Conservation (phyloP, 78 protist genomes). For the Carpediemonas membranifera region DNA sequence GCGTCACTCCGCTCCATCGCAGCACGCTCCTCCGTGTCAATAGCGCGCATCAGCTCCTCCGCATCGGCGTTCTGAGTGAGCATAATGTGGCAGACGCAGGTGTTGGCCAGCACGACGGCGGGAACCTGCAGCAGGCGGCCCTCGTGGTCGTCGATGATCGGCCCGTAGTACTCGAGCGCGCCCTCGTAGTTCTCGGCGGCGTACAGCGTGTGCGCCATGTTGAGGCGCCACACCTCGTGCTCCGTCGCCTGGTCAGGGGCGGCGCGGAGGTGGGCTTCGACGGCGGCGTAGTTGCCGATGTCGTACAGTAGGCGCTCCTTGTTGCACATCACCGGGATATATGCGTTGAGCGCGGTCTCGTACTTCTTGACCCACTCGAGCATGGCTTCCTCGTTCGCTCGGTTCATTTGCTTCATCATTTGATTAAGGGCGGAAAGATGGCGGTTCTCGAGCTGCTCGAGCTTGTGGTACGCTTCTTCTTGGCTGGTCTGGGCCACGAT, state of each 20-base stretch:
- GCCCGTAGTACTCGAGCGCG: slow-evolving; percentile 60
- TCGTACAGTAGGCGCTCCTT: neutral
- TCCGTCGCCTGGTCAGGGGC: neutral
- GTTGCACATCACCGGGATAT: neutral
- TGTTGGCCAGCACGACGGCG: slow-evolving; percentile 63
- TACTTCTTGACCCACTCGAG: neutral
- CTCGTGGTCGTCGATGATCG: slow-evolving; percentile 30
- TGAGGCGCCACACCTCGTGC: slow-evolving; percentile 59
- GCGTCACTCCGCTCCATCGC: neutral
- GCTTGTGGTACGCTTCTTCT: slow-evolving; percentile 35
- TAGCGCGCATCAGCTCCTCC: slow-evolving; percentile 48
- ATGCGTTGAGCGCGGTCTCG: no score
- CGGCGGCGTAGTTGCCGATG: neutral
- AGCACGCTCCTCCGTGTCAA: slow-evolving; percentile 54
- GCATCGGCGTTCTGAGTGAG: slow-evolving; percentile 50
- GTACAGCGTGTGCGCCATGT: slow-evolving; percentile 66
- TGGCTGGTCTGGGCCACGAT: slow-evolving; percentile 29
- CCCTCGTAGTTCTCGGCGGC: slow-evolving; percentile 45
- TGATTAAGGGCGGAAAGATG: neutral
- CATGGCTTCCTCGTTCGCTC: neutral
- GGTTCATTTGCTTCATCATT: neutral
- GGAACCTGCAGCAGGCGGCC: slow-evolving; percentile 29
- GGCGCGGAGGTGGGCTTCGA: neutral
- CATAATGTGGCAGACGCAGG: slow-evolving; percentile 65
- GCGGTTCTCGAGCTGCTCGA: neutral